Evolutionary conservation across 2,329 filamentous ascomycete genomes (phyloP).

Genomic region (Madurella fahalii): DNA sequence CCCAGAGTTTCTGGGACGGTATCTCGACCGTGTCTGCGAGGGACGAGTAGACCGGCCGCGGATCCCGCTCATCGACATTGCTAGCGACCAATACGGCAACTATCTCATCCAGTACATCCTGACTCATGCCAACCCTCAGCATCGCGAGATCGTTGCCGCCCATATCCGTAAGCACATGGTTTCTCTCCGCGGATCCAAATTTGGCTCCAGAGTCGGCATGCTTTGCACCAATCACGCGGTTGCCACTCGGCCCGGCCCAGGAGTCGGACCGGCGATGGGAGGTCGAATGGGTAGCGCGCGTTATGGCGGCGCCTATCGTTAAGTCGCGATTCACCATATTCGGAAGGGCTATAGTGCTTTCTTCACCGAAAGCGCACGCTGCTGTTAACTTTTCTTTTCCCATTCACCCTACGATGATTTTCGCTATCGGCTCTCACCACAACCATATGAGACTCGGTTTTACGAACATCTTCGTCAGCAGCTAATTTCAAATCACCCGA

Average conservation of each 20-base stretch:
- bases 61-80: conserved; percentile 96
- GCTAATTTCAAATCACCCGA: conserved; percentile 36
- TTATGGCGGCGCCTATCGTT: conserved; percentile 58
- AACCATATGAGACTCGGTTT: conserved; percentile 33
- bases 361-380: background rate
- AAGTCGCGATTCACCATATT: conserved; percentile 21
- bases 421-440: conserved; percentile 28
- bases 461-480: conserved; percentile 35
- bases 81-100: conserved; percentile 97
- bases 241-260: conserved; percentile 82
- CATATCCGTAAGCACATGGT: conserved; percentile 99
- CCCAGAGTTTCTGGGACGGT: conserved; percentile 82
- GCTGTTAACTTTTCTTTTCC: conserved; percentile 7
- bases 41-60: conserved; percentile 85
- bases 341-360: conserved; percentile 4
- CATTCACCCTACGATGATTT: conserved; percentile 18
- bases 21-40: conserved; percentile 90
- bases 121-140: conserved; percentile 79
- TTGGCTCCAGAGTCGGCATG: conserved; percentile 97
- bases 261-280: conserved; percentile 62
- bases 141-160: conserved; percentile 86
- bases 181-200: conserved; percentile 95
- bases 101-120: conserved; percentile 97
- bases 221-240: conserved; percentile 94
- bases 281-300: conserved; percentile 55